A percentile compares a stretch with the other conserved stretches of the same genome.
Evolutionary conservation across 768 basidiomycete species (phyloP).

Genomic region (Scleroderma bovista): DNA sequence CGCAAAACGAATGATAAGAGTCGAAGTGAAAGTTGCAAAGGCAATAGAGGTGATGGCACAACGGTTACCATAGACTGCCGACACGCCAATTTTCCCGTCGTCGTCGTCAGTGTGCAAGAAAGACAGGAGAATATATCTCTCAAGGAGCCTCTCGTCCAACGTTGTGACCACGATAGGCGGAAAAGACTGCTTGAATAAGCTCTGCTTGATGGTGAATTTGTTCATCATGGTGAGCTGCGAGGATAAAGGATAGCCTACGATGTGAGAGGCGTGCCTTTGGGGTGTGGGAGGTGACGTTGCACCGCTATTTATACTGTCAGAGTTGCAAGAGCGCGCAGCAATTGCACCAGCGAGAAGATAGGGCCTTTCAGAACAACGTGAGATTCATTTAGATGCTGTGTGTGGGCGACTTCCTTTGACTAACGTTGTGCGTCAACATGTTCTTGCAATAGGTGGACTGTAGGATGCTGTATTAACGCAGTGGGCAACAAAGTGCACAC

Average conservation of each 20-base stretch:
- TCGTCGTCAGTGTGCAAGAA: slow-evolving; percentile 25
- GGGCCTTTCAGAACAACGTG: no score
- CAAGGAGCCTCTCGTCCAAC: slow-evolving; percentile 14
- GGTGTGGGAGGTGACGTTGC: no score
- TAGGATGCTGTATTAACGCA: no score
- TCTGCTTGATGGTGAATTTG: slow-evolving; percentile 26
- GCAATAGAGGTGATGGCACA: slow-evolving; percentile 34
- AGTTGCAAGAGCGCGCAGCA: no score
- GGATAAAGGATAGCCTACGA: not conserved
- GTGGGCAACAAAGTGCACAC: no score
- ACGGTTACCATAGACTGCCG: slow-evolving; percentile 35
- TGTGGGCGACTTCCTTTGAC: no score
- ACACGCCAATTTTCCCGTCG: slow-evolving; percentile 32
- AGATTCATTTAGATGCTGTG: no score
- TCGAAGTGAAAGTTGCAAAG: slow-evolving; percentile 31
- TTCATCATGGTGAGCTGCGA: not conserved
- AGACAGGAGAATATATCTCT: slow-evolving; percentile 12
- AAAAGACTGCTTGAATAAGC: slow-evolving; percentile 26
- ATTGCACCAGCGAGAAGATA: no score
- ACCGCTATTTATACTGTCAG: no score
- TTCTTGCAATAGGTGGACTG: no score
- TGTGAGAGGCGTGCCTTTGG: no score
- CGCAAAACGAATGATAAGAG: slow-evolving; percentile 32
- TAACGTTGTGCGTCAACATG: no score
- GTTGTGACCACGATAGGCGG: slow-evolving; percentile 24